A percentile compares a stretch with the other conserved stretches of the same genome.
These are phyloP conservation scores for Termitomyces sp. DNA, from an alignment of 768 basidiomycete species.

Conservation along the genomic window DNA sequence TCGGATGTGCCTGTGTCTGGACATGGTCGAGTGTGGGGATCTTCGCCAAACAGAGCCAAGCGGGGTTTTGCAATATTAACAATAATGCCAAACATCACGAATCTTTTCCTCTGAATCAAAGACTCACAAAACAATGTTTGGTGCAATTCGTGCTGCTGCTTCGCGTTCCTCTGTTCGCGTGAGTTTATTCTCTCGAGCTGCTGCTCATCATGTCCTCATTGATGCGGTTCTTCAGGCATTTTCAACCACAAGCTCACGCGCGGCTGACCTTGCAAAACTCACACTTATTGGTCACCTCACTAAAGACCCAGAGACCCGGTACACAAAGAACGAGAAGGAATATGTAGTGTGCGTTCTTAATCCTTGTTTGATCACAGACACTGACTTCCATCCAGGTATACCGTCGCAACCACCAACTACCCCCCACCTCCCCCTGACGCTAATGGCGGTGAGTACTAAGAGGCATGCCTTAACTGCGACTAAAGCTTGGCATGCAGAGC, in stretches of 20 bases:
- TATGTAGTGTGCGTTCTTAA: constrained; percentile 57
- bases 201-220: neutral
- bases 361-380: neutral
- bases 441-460: constrained; percentile 49
- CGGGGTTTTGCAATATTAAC: neutral
- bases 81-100: constrained; percentile 16
- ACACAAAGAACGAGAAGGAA: constrained; percentile 72
- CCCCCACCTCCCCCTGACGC: constrained; percentile 51
- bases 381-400: constrained; percentile 47
- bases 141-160: constrained; percentile 39
- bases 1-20: constrained; percentile 84
- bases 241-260: constrained; percentile 50
- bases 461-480: neutral
- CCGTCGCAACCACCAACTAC: constrained; percentile 68
- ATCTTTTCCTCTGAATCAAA: neutral
- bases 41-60: constrained; percentile 8
- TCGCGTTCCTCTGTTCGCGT: constrained; percentile 44
- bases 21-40: constrained; percentile 49
- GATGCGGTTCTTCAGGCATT: constrained; percentile 44
- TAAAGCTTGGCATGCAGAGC: constrained; percentile 33
- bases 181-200: constrained; percentile 19
- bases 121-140: constrained; percentile 38
- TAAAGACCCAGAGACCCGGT: constrained; percentile 64
- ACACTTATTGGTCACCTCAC: constrained; percentile 71
- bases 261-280: constrained; percentile 68